Base-by-base conservation (phyloP, 148 eudicot genomes). In the Nepenthes gracilis region DNA sequence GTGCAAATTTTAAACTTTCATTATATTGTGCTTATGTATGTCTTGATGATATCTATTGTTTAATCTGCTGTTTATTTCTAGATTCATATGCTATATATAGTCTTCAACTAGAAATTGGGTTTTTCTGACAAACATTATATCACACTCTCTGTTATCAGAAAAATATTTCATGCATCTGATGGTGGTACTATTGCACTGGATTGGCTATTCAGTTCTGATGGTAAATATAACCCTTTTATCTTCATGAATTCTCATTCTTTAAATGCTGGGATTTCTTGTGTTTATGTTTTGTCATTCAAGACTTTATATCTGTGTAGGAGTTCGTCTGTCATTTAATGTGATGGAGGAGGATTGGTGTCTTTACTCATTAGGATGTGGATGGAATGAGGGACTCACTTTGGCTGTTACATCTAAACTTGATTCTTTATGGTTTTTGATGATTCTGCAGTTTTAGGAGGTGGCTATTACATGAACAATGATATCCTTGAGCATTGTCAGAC, bases 141-240 rank as follows among this genome's bases (percentile, higher is more conserved):
- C 43, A 36, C 54, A 49, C 55, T 37, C 23, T 72, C 35, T 58
- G 57, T 8, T 71, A 61, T 61, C 90, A 88, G 98, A 70, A 76
- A 84, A 76, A 58, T 92, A 64, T 92, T 88, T 78, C 74, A 67
- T 74, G 76, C 86, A 45, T 65, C 91, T 67, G 96, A 92, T 73
- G 94, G 98, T 66, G 98, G 96, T 64, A 84, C 82, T 10, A 67
- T 92, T 73, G 96, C 96, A 64, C 72, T 92, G 77, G 98, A 92
- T 79, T 92, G 98, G 96, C 84, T 92, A 58, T 37, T 69, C 77
- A 78, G 72, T 60, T 80, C 79, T 54, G 88, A 84, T 73, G 98
- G 98, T 92, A 83, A 73, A 10, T 2, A 2, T 12, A 49, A 59
- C 10, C 1, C 10, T 32, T 1, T 55, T 2, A 33, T 55, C 9